Conservation (phyloP, 495 filamentous ascomycete species). For the Xylaria acuta region DNA sequence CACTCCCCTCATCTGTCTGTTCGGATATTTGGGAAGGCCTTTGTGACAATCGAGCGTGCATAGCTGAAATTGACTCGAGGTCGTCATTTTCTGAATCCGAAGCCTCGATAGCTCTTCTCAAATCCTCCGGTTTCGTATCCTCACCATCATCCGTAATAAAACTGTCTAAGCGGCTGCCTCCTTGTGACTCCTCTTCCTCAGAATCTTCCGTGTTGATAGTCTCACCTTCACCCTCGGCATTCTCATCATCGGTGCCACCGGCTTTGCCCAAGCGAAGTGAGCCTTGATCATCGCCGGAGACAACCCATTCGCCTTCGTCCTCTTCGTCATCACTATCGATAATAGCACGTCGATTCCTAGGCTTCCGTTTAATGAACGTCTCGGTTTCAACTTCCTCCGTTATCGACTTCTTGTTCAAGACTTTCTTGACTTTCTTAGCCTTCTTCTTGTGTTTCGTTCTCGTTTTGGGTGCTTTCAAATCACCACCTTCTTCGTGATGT, state of each 20-base stretch:
- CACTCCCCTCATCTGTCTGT: conserved; percentile 30
- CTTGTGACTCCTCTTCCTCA: conserved; percentile 48
- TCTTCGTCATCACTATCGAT: conserved; percentile 72
- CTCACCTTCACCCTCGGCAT: conserved; percentile 84
- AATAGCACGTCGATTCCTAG: conserved; percentile 61
- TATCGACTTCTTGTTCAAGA: conserved; percentile 26
- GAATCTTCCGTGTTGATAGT: conserved; percentile 72
- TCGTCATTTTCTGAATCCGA: conserved; percentile 44
- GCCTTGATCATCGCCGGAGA: conserved; percentile 65
- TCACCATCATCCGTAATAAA: conserved; percentile 54
- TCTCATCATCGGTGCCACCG: conserved; percentile 82
- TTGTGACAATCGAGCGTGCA: conserved; percentile 44
- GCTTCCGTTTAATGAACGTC: conserved; percentile 45
- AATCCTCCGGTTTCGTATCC: conserved; percentile 36
- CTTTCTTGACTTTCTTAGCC: conserved; percentile 52
- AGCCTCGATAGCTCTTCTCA: conserved; percentile 34
- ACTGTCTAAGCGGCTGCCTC: conserved; percentile 54
- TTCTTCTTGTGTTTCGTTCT: conserved; percentile 44
- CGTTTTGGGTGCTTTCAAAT: conserved; percentile 36
- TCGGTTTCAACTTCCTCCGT: conserved; percentile 49
- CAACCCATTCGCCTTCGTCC: conserved; percentile 78
- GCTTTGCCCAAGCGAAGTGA: conserved; percentile 70
- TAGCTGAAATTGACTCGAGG: conserved; percentile 49
- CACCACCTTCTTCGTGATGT: conserved; percentile 44
- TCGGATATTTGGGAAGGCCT: conserved; percentile 28